These are phyloP conservation scores for Hypomyces perniciosus DNA, from an alignment of 2,329 filamentous ascomycete species.

Conservation along the genomic window DNA sequence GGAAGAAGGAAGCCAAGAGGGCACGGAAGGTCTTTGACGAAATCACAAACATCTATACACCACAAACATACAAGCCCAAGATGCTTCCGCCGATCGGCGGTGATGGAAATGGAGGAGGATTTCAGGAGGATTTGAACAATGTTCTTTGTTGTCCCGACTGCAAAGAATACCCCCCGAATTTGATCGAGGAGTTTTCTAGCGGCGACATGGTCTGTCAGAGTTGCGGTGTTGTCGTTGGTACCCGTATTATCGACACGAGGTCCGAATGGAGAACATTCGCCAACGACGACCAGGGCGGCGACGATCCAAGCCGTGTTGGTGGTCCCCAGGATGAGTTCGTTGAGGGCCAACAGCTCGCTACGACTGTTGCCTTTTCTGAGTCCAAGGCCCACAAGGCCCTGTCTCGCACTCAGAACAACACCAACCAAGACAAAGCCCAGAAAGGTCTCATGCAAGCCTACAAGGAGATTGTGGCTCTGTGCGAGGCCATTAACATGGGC, in stretches of 20 bases:
- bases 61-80: slow-evolving; percentile 37
- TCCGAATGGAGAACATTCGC: slow-evolving; percentile 99
- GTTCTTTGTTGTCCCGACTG: slow-evolving; percentile 85
- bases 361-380: slow-evolving; percentile 78
- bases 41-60: slow-evolving; percentile 37
- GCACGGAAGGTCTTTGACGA: slow-evolving; percentile 36
- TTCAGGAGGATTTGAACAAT: slow-evolving; percentile 81
- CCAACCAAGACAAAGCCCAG: slow-evolving; percentile 75
- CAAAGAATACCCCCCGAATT: slow-evolving; percentile 82
- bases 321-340: slow-evolving; percentile 86
- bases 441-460: slow-evolving; percentile 78
- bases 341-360: slow-evolving; percentile 84
- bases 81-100: slow-evolving; percentile 39
- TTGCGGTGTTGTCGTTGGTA: slow-evolving; percentile 84
- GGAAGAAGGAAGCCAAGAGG: slow-evolving; percentile 28
- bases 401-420: slow-evolving; percentile 79
- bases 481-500: slow-evolving; percentile 76
- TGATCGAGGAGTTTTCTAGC: slow-evolving; percentile 87
- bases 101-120: slow-evolving; percentile 34
- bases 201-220: slow-evolving; percentile 90
- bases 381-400: slow-evolving; percentile 66
- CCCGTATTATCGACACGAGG: slow-evolving; percentile 88
- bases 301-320: slow-evolving; percentile 96
- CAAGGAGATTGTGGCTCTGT: slow-evolving; percentile 81
- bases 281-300: slow-evolving; percentile 93